phyloP scores from a whole-genome alignment of 106 monocot genomes.

The Apostasia ramifera region DNA sequence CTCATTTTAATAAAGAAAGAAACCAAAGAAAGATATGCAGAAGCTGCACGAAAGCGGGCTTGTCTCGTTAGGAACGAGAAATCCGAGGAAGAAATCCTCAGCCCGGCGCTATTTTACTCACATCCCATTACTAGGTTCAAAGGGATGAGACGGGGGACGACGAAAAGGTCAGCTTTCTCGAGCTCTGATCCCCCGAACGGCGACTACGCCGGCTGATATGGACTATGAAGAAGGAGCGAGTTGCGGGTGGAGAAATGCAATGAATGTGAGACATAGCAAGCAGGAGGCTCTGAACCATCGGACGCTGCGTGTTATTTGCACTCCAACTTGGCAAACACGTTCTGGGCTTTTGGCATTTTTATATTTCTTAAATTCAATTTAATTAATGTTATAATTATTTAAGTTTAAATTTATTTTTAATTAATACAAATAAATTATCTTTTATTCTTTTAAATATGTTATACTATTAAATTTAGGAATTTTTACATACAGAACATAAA shows the following conservation, averaged over 20 bases:
- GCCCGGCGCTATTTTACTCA: not conserved
- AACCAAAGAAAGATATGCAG: not conserved
- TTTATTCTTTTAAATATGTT: no score
- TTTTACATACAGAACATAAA: no score
- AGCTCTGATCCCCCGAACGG: not conserved
- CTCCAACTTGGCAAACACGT: not conserved
- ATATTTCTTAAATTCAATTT: no score
- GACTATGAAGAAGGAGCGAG: conserved; percentile 1
- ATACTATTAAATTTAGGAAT: no score
- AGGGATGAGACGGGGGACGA: not conserved
- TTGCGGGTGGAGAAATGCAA: not conserved
- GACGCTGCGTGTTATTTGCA: not conserved
- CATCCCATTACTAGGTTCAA: conserved; percentile 4
- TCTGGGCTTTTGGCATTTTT: no score
- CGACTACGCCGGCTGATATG: not conserved
- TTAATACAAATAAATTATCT: no score
- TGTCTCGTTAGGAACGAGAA: not conserved
- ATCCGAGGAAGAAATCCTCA: not conserved
- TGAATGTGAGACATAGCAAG: not conserved
- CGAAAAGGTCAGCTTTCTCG: not conserved
- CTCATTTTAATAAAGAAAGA: not conserved
- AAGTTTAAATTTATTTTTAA: no score
- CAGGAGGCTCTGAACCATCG: not conserved
- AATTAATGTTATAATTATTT: no score
- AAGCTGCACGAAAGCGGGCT: not conserved